Percentiles rank a stretch among this genome's conserved stretches.
phyloP scores from a whole-genome alignment of 306 rosid genomes.

The Dalbergia cultrata region DNA sequence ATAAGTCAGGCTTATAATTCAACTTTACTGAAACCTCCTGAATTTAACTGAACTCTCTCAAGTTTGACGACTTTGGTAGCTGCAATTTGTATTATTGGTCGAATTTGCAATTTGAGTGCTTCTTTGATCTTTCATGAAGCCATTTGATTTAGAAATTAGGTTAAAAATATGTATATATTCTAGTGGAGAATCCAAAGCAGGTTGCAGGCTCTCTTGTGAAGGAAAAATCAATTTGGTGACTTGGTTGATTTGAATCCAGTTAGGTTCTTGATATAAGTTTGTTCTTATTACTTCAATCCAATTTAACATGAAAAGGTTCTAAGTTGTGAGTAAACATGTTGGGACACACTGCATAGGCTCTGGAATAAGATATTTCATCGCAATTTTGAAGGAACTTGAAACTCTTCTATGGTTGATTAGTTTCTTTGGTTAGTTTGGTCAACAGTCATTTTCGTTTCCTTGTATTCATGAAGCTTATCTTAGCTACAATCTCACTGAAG shows the following conservation, averaged over 20 bases:
- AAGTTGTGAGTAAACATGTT: neutral
- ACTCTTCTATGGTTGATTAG: neutral
- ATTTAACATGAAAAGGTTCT: neutral
- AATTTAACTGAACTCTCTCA: no score
- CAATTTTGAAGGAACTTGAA: neutral
- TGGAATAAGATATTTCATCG: neutral
- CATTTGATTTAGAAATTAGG: no score
- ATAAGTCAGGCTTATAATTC: no score
- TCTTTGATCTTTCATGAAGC: neutral
- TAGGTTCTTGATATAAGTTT: neutral
- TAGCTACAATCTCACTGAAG: conserved; percentile 17
- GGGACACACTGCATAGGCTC: conserved; percentile 2
- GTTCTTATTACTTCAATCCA: neutral
- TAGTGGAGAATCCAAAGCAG: no score
- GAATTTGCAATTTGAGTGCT: conserved; percentile 6
- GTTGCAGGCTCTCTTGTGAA: neutral
- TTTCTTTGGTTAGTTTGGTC: neutral
- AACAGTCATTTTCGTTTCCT: neutral
- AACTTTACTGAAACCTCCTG: no score
- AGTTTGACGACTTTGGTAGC: no score
- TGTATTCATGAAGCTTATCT: neutral
- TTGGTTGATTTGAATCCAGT: conserved; percentile 7
- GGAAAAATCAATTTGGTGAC: neutral
- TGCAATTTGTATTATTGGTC: no score
- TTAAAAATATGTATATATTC: no score